Percentiles rank a stretch among this genome's conserved stretches.
phyloP scores from a whole-genome alignment of 495 filamentous ascomycete species.

The Pseudoneurospora amorphoporcata region DNA sequence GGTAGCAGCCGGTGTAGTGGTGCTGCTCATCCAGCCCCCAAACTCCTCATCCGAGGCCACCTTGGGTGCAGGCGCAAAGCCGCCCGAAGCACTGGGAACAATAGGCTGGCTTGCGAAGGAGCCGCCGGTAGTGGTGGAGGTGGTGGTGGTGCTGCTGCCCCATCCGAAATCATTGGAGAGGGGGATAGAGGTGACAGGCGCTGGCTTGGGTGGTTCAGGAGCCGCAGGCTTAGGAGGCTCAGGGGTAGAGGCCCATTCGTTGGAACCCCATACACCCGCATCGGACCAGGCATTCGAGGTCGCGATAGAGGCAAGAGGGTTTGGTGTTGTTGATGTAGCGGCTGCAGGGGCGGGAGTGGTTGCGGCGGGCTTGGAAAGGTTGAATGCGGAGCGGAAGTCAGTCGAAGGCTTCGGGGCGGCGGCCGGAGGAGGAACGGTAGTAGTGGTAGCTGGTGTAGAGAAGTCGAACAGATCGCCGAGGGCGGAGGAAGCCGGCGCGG shows the following conservation, averaged over 20 bases:
- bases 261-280: constrained; percentile 44
- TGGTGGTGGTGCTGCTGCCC: constrained; percentile 27
- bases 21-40: constrained; percentile 76
- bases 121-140: not conserved
- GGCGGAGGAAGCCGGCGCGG: constrained; percentile 39
- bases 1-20: constrained; percentile 28
- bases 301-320: constrained; percentile 23
- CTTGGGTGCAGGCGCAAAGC: constrained; percentile 46
- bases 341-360: constrained; percentile 35
- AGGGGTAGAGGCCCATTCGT: constrained; percentile 42
- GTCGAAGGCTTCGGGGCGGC: constrained; percentile 32
- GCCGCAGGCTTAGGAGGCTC: constrained; percentile 26
- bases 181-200: constrained; percentile 25
- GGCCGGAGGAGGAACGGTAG: constrained; percentile 37
- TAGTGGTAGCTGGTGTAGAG: constrained; percentile 32
- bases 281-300: constrained; percentile 40
- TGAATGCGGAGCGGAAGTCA: constrained; percentile 57
- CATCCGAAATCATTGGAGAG: constrained; percentile 43
- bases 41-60: constrained; percentile 84
- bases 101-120: constrained; percentile 43
- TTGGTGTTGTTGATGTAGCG: constrained; percentile 14
- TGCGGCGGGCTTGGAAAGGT: constrained; percentile 47
- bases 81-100: constrained; percentile 40
- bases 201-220: constrained; percentile 20
- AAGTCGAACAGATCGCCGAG: constrained; percentile 77